Evolutionary conservation across 2,329 filamentous ascomycete genomes (phyloP), one percentile per base, ranked within the genome.

Genomic region (Apiospora saccharicola): DNA sequence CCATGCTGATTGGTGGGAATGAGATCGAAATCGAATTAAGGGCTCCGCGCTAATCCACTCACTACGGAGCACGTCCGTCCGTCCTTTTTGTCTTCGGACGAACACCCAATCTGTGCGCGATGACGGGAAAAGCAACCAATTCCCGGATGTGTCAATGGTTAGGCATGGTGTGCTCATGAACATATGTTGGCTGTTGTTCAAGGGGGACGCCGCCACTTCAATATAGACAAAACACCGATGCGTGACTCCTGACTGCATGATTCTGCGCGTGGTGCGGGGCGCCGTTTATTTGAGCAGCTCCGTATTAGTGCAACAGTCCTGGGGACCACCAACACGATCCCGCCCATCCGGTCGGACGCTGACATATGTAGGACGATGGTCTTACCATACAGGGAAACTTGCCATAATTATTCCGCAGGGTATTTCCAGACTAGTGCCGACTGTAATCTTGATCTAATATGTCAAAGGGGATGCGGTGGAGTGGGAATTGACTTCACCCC

Each of bases 1-100:
- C 57, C 10, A n/a, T 64, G 57, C 22, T 64, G 57, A 64, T 64
- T 64, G 57, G 57, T 64, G 57, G 57, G 22, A 64, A 41, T 34
- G 30, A 41, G 19, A 30, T n/a, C 53, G 26, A 14, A 16, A 16
- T 19, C 3, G 53, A 26, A 57, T 57, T 34, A n/a, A 10, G 26
- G 57, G 19, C 57, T 41, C 57, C 57, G 57, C 57, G 34, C 34
- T 13, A 22, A 22, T 22, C 57, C 57, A 64, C 57, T 14, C 0
- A 34, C 3, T 41, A 41, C 57, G 57, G 57, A 64, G 57, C 8
- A 64, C 57, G 7, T 64, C 57, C 34, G 22, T 64, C 57, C 57
- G 57, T 37, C 7, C 12, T 64, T 41, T 61, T 13, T 6, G 12
- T 6, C 57, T 64, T 41, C 19, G 57, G 57, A 64, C 30, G 30